Evolutionary conservation across 2,329 filamentous ascomycete genomes (phyloP).

Genomic region (Cercospora janseana): DNA sequence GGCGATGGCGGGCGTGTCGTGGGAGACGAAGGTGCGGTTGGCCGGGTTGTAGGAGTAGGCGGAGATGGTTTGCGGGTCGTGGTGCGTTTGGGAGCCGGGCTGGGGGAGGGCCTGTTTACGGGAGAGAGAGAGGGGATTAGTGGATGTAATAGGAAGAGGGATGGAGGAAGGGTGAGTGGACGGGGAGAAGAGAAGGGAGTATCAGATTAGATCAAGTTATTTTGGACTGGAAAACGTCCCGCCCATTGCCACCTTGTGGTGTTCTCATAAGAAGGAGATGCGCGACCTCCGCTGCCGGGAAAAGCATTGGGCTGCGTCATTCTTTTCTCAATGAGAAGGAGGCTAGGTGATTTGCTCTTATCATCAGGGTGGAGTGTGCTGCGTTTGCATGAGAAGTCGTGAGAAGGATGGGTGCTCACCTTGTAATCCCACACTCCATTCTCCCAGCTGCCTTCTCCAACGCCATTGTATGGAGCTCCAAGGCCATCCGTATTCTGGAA

Average conservation of each 20-base stretch:
- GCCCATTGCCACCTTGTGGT: constrained; percentile 20
- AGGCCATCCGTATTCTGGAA: constrained; percentile 76
- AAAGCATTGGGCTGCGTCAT: constrained; percentile 18
- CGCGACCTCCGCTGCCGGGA: constrained; percentile 20
- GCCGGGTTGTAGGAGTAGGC: constrained; percentile 72
- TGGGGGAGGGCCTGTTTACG: constrained; percentile 61
- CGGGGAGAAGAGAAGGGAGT: neutral
- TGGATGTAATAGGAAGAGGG: neutral
- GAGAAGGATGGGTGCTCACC: constrained; percentile 29
- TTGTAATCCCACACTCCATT: constrained; percentile 87
- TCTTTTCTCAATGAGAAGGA: constrained; percentile 12
- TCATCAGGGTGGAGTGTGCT: constrained; percentile 43
- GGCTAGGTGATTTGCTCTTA: constrained; percentile 26
- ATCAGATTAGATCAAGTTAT: constrained; percentile 45
- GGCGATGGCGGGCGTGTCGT: constrained; percentile 67
- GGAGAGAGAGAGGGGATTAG: constrained; percentile 13
- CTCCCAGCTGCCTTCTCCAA: constrained; percentile 82
- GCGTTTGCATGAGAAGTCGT: neutral
- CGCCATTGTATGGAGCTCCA: constrained; percentile 66
- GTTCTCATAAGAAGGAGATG: constrained; percentile 2
- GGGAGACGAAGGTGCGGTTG: constrained; percentile 69
- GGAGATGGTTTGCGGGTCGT: constrained; percentile 64
- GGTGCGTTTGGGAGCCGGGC: constrained; percentile 60
- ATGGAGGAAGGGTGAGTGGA: neutral
- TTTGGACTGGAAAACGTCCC: constrained; percentile 18